Percentiles rank a stretch among this genome's conserved stretches.
phyloP scores from a whole-genome alignment of 331 rosid genomes.

The Stylosanthes scabra region DNA sequence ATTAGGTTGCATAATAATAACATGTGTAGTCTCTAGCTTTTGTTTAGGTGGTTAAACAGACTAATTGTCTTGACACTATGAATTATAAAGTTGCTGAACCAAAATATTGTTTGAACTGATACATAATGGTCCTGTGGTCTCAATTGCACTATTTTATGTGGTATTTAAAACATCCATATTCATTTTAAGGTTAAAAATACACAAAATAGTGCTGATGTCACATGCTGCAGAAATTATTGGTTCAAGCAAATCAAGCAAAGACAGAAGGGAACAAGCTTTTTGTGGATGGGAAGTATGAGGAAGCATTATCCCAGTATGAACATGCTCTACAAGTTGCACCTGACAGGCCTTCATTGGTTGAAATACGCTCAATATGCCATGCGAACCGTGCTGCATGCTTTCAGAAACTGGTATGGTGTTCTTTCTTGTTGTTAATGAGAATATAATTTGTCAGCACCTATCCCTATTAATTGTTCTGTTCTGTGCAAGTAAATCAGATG shows the following conservation, averaged over 20 bases:
- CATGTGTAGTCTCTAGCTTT: background rate
- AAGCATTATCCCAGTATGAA: conserved; percentile 78
- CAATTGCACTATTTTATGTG: background rate
- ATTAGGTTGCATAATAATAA: background rate
- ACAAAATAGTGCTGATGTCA: background rate
- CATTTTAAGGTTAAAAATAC: background rate
- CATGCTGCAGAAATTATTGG: conserved; percentile 65
- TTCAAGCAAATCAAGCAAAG: conserved; percentile 79
- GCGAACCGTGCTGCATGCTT: conserved; percentile 80
- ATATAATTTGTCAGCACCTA: conserved; percentile 17
- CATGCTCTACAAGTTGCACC: conserved; percentile 72
- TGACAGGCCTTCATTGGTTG: conserved; percentile 73
- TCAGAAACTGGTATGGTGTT: conserved; percentile 66
- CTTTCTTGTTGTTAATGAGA: conserved; percentile 23
- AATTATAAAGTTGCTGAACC: background rate
- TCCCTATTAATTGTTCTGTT: background rate
- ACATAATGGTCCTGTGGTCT: background rate
- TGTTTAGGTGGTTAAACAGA: background rate
- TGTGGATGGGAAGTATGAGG: conserved; percentile 72
- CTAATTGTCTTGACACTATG: background rate
- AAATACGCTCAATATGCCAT: conserved; percentile 79
- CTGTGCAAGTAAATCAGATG: conserved; percentile 16
- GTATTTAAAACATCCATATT: background rate
- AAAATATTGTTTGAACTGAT: background rate
- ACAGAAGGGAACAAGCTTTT: conserved; percentile 78